Evolutionary conservation across 345 rosid species (phyloP), one percentile per base, ranked within the genome.

Genomic region (Linum lewisii): DNA sequence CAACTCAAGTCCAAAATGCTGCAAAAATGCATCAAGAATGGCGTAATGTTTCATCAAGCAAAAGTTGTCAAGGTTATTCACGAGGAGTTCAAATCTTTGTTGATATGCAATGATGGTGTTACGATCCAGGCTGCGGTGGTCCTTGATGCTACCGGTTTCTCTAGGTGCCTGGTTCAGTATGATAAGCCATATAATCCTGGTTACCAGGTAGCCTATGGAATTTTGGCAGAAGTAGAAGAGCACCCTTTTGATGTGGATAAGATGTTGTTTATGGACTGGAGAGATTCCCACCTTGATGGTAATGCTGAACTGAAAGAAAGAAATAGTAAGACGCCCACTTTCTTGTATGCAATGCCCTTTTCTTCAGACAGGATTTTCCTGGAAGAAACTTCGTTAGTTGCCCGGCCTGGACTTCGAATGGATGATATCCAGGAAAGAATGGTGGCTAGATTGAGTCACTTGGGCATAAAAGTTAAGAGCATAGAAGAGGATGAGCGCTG

Each of bases 221-320:
- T 93, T 47, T 62, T 93, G 52, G 99, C 97, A 10, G 97, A 93
- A 69, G 99, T 88, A 13, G 98, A 93, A 56, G 88, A 82, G 50
- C 99, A 93, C 60, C 95, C 99, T 0, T 93, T 88, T 42, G 94
- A 93, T 73, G 86, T 83, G 0, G 91, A 93, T 59, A 93, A 86
- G 68, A 93, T 93, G 99, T 68, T 93, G 67, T 93, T 93, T 37
- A 93, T 93, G 97, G 99, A 93, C 36, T 93, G 99, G 99, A 84
- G 99, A 76, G 97, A 93, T 71, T 88, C 69, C 0, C 99, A 93
- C 78, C 76, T 93, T 14, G 71, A 71, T 34, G 58, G 66, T 19
- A 65, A 73, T 55, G 51, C 36, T 11, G 82, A 74, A 62, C 72
- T 89, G 24, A 83, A 75, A 61, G 79, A 72, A 47, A 73, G 84